Percentiles rank a stretch among this genome's conserved stretches.
These are phyloP conservation scores for Esteya vermicola DNA, from an alignment of 2,329 filamentous ascomycete genomes.

Conservation along the genomic window DNA sequence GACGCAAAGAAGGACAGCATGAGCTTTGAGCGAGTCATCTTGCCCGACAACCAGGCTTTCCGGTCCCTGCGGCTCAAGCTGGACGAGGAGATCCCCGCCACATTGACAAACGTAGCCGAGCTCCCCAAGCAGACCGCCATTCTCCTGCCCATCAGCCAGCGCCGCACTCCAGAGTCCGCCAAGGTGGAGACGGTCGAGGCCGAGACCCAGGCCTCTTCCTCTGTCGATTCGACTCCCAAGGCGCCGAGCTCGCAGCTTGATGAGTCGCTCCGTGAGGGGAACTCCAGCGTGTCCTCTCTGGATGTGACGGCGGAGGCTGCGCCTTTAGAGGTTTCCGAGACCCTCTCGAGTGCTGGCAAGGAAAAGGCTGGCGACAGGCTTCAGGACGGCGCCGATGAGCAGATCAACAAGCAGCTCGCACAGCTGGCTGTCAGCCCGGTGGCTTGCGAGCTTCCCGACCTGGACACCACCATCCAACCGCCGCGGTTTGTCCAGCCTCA, in stretches of 20 bases:
- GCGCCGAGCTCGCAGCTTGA: too few relatives aligned
- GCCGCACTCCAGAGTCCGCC: too few relatives aligned
- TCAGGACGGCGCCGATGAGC: conserved; percentile 11
- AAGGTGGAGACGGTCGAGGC: neutral
- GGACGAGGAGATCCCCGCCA: conserved; percentile 55
- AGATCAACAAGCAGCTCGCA: conserved; percentile 12
- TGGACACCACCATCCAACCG: conserved; percentile 54
- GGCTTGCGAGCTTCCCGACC: conserved; percentile 14
- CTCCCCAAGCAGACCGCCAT: conserved; percentile 64
- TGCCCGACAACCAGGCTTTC: conserved; percentile 77
- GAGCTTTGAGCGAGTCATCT: conserved; percentile 35
- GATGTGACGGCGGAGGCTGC: too few relatives aligned
- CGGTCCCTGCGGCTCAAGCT: conserved; percentile 64
- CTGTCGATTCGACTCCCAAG: neutral
- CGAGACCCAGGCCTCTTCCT: too few relatives aligned
- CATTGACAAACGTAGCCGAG: conserved; percentile 55
- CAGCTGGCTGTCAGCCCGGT: conserved; percentile 20
- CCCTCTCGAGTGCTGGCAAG: too few relatives aligned
- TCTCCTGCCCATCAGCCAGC: conserved; percentile 41
- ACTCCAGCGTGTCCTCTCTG: too few relatives aligned
- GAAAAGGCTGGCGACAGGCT: too few relatives aligned
- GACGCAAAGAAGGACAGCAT: conserved; percentile 28
- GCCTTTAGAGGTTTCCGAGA: too few relatives aligned
- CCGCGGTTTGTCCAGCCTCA: conserved; percentile 89
- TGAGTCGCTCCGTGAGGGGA: too few relatives aligned